A percentile compares a stretch with the other conserved stretches of the same genome.
phyloP scores from a whole-genome alignment of 805 yeast species.

The Teunomyces cretensis region DNA sequence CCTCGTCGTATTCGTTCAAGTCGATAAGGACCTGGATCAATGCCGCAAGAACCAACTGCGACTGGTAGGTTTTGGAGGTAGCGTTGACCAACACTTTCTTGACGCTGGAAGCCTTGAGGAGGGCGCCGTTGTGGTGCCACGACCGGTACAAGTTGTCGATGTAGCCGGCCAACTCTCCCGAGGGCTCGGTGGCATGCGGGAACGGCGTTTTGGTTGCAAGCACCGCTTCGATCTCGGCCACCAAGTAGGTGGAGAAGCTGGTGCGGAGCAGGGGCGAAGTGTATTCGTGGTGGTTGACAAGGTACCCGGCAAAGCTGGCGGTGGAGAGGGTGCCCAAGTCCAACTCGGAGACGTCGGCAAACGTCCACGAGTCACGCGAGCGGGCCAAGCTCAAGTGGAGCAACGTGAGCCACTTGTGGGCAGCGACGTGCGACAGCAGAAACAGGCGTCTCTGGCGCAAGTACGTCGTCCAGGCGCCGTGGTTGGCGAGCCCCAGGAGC shows the following conservation, averaged over 20 bases:
- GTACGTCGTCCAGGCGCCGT: background rate
- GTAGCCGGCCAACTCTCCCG: background rate
- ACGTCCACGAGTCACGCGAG: conserved; percentile 8
- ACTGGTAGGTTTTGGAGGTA: conserved; percentile 36
- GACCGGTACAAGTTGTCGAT: background rate
- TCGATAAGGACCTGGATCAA: conserved; percentile 33
- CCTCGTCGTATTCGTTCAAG: conserved; percentile 41
- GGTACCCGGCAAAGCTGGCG: background rate
- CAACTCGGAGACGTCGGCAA: conserved; percentile 1
- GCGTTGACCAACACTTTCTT: conserved; percentile 31
- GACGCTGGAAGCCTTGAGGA: conserved; percentile 9
- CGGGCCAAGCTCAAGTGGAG: conserved; percentile 21
- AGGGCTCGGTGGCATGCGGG: conserved; percentile 37
- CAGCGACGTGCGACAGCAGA: conserved; percentile 31
- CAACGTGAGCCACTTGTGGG: conserved; percentile 34
- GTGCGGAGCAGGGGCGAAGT: background rate
- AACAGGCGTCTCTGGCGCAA: conserved; percentile 10
- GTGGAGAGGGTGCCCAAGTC: background rate
- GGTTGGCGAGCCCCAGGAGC: conserved; percentile 21
- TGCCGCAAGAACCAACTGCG: conserved; percentile 31
- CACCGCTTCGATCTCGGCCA: conserved; percentile 6
- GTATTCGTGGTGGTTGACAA: background rate
- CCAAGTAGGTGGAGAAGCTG: conserved; percentile 2
- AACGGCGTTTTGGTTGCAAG: conserved; percentile 30
- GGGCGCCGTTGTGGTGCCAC: background rate